phyloP scores from a whole-genome alignment of 208 protist species.

The Wallacemonas collosoma region DNA sequence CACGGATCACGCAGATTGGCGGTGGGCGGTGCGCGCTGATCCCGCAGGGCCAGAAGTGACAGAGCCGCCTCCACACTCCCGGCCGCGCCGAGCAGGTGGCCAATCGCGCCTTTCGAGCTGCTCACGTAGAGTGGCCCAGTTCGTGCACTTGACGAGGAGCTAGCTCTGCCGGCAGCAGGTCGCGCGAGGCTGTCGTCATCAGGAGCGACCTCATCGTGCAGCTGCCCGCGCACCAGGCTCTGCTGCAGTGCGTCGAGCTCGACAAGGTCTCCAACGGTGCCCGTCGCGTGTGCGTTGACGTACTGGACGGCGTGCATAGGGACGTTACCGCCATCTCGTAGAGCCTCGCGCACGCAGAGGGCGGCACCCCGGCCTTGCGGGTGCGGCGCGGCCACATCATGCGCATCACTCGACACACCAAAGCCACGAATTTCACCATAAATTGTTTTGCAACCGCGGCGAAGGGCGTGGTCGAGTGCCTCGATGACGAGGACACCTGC shows the following conservation, averaged over 20 bases:
- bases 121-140: conserved; percentile 50
- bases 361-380: conserved; percentile 87
- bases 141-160: conserved; percentile 4
- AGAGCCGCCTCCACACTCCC: conserved; percentile 94
- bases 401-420: conserved; percentile 89
- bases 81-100: conserved; percentile 97
- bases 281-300: conserved; percentile 98
- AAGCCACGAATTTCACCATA: conserved; percentile 94
- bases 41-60: conserved; percentile 74
- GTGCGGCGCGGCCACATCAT: conserved; percentile 95
- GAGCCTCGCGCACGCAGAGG: conserved; percentile 79
- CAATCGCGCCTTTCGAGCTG: conserved; percentile 94
- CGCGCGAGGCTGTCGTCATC: too few species aligned
- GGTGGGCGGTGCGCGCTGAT: conserved; percentile 87
- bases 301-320: conserved; percentile 79
- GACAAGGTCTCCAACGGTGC: conserved; percentile 95
- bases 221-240: conserved; percentile 19
- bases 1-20: conserved; percentile 85
- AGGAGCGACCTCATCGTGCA: neutral
- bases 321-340: conserved; percentile 65
- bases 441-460: conserved; percentile 58
- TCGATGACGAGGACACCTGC: conserved; percentile 95
- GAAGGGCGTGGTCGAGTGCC: conserved; percentile 83
- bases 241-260: conserved; percentile 71
- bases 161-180: neutral